phyloP scores from a whole-genome alignment of 352 stramenopile species.

The Phytophthora cryptogea region DNA sequence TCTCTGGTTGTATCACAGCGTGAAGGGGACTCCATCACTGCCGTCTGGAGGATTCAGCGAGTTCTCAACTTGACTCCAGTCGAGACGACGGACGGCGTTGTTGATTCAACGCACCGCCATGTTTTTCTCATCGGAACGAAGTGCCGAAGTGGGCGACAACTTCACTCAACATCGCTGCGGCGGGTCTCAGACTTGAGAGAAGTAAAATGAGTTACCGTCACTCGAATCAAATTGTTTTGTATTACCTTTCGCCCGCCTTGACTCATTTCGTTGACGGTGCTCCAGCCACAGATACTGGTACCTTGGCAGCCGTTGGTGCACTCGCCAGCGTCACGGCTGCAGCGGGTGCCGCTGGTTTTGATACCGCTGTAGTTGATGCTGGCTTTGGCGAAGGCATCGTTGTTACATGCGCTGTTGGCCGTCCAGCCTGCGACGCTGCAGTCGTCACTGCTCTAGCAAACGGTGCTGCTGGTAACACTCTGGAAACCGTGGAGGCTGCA shows the following conservation, averaged over 20 bases:
- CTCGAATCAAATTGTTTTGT: too few relatives aligned
- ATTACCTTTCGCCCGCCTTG: too few relatives aligned
- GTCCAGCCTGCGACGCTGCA: not conserved
- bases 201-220: too few relatives aligned
- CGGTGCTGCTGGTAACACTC: conserved; percentile 1
- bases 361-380: conserved; percentile 1
- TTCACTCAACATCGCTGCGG: too few relatives aligned
- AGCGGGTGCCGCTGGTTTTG: conserved; percentile 2
- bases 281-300: conserved; percentile 1
- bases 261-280: conserved; percentile 17
- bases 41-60: conserved; percentile 2
- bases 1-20: conserved; percentile 3
- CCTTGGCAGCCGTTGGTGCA: conserved; percentile 1
- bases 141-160: too few relatives aligned
- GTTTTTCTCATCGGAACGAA: too few relatives aligned
- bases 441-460: not conserved
- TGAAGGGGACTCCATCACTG: conserved; percentile 6
- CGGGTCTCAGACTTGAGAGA: too few relatives aligned
- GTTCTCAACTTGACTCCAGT: conserved; percentile 3
- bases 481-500: not conserved
- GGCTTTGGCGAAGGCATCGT: not conserved
- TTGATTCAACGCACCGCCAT: not conserved
- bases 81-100: not conserved
- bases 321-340: not conserved
- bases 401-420: not conserved